These are phyloP conservation scores for Hymenoscyphus fraxineus DNA, from an alignment of 2,329 filamentous ascomycete species.

Conservation along the genomic window DNA sequence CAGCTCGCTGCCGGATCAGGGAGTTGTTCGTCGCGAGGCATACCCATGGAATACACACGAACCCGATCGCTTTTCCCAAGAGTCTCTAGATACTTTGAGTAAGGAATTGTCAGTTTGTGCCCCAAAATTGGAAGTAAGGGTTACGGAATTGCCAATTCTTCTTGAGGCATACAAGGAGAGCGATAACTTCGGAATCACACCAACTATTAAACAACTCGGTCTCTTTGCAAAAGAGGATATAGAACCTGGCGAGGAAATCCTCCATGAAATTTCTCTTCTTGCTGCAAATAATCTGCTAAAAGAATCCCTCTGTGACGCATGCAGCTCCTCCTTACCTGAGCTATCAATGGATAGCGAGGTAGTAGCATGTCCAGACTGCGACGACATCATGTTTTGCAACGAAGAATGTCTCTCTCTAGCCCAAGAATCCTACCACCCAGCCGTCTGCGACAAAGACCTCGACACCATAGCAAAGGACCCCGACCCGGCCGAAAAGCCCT, in stretches of 20 bases:
- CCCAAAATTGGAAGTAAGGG: constrained; percentile 76
- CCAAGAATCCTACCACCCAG: constrained; percentile 57
- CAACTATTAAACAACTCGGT: constrained; percentile 73
- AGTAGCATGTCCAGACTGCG: constrained; percentile 57
- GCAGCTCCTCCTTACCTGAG: constrained; percentile 67
- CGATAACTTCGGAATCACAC: constrained; percentile 47
- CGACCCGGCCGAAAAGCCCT: constrained; percentile 55
- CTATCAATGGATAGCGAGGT: constrained; percentile 45
- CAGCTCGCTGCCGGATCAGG: constrained; percentile 62
- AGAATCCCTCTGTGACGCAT: constrained; percentile 85
- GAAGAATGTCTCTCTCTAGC: constrained; percentile 56
- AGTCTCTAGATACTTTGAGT: constrained; percentile 71
- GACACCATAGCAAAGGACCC: constrained; percentile 63
- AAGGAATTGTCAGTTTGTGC: constrained; percentile 63
- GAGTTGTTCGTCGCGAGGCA: constrained; percentile 65
- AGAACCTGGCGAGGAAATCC: constrained; percentile 67
- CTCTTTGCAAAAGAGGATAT: constrained; percentile 86
- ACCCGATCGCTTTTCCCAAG: constrained; percentile 65
- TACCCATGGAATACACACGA: constrained; percentile 67
- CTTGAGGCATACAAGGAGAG: constrained; percentile 45
- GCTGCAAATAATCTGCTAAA: constrained; percentile 87
- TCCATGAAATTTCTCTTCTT: constrained; percentile 79
- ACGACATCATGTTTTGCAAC: constrained; percentile 64
- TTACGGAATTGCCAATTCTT: constrained; percentile 71
- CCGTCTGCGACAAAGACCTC: constrained; percentile 63